These are phyloP conservation scores for Pulveroboletus sp. DNA, from an alignment of 768 basidiomycete species.

Conservation along the genomic window DNA sequence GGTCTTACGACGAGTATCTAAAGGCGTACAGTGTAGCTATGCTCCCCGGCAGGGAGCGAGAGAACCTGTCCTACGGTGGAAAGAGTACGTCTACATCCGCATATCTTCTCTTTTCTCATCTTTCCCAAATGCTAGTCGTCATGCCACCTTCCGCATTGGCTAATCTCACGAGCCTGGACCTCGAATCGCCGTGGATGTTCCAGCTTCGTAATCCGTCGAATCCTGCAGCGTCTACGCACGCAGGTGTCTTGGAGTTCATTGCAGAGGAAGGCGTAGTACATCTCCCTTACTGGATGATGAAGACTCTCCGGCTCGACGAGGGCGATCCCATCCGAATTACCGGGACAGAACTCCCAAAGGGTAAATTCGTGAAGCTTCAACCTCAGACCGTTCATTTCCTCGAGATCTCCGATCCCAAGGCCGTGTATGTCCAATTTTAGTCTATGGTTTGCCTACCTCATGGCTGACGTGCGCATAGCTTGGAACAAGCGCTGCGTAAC, in stretches of 20 bases:
- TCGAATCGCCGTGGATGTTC: constrained; percentile 95
- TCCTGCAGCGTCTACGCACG: constrained; percentile 82
- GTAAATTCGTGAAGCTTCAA: constrained; percentile 95
- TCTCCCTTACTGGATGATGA: constrained; percentile 99
- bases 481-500: constrained; percentile 92
- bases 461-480: constrained; percentile 41
- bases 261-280: constrained; percentile 95
- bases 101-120: constrained; percentile 8
- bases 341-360: constrained; percentile 83
- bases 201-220: constrained; percentile 88
- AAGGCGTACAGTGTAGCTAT: constrained; percentile 96
- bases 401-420: constrained; percentile 96
- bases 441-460: background rate
- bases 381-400: constrained; percentile 93
- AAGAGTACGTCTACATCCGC: constrained; percentile 67
- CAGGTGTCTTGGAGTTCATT: constrained; percentile 98
- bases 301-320: constrained; percentile 85
- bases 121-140: constrained; percentile 57
- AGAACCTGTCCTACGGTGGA: constrained; percentile 94
- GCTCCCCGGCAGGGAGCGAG: constrained; percentile 79
- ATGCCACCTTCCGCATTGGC: constrained; percentile 97
- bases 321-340: constrained; percentile 94
- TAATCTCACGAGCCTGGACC: constrained; percentile 78
- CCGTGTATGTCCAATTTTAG: constrained; percentile 64
- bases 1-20: constrained; percentile 86